Evolutionary conservation across 1,284 basidiomycete genomes (phyloP).

Genomic region (Ceratobasidium sp.): DNA sequence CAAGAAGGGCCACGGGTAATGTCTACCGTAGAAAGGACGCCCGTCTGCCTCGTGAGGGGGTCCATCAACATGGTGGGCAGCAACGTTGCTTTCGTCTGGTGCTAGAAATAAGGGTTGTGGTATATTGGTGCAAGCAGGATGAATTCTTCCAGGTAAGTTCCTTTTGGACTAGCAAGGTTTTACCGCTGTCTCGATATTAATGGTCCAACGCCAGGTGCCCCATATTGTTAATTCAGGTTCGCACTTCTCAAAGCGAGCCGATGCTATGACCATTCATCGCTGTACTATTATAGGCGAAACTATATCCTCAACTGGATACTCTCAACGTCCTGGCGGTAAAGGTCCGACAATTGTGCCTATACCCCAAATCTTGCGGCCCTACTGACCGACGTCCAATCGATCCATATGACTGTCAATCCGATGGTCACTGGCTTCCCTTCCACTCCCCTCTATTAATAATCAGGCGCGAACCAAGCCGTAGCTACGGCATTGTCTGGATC

Average conservation of each 20-base stretch:
- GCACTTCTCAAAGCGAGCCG: neutral
- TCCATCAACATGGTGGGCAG: slow-evolving; percentile 42
- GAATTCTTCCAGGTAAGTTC: slow-evolving; percentile 41
- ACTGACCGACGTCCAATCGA: slow-evolving; percentile 3
- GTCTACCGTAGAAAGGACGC: neutral
- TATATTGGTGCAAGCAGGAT: slow-evolving; percentile 35
- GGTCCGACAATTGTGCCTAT: neutral
- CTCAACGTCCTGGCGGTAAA: slow-evolving; percentile 44
- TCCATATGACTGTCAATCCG: too few species aligned
- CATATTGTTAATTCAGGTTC: slow-evolving; percentile 43
- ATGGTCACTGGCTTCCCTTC: too few species aligned
- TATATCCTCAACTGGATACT: slow-evolving; percentile 38
- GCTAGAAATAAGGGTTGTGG: slow-evolving; percentile 3
- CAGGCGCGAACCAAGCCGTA: slow-evolving; percentile 43
- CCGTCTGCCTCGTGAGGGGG: slow-evolving; percentile 37
- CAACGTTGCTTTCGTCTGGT: neutral
- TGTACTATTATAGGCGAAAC: slow-evolving; percentile 28
- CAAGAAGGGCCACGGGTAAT: slow-evolving; percentile 1
- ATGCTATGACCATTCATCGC: neutral
- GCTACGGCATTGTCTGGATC: slow-evolving; percentile 29
- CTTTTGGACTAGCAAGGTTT: neutral
- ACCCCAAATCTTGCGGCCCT: neutral
- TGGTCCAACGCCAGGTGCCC: slow-evolving; percentile 9
- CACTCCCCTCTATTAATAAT: too few species aligned
- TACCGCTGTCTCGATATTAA: neutral